Conservation (phyloP, 2,329 filamentous ascomycete genomes). For the Drechslerella dactyloides region DNA sequence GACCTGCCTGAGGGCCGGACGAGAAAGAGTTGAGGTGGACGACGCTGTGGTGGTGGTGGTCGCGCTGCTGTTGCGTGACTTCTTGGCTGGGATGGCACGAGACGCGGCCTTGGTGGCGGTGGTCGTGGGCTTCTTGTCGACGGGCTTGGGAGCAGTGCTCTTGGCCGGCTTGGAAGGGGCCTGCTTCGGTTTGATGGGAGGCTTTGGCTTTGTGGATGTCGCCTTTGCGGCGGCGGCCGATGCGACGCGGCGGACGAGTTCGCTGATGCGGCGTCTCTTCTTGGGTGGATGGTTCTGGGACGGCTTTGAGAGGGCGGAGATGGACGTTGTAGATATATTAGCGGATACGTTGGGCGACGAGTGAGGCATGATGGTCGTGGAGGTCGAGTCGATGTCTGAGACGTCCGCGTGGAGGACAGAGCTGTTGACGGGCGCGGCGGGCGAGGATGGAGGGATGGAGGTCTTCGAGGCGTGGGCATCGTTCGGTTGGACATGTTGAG, state of each 20-base stretch:
- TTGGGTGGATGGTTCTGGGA: conserved; percentile 13
- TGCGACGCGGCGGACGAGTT: conserved; percentile 27
- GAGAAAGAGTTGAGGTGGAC: conserved; percentile 14
- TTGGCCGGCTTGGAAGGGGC: conserved; percentile 11
- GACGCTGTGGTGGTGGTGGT: neutral
- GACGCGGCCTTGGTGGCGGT: conserved; percentile 7
- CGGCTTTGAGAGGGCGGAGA: neutral
- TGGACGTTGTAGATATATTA: conserved; percentile 6
- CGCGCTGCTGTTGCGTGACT: conserved; percentile 6
- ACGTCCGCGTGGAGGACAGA: conserved; percentile 31
- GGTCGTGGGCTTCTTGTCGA: conserved; percentile 26
- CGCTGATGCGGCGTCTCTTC: conserved; percentile 38
- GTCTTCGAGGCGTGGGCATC: neutral
- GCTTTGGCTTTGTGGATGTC: conserved; percentile 10
- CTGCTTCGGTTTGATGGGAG: neutral
- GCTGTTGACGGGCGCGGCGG: conserved; percentile 20
- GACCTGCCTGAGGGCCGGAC: conserved; percentile 30
- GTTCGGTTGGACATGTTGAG: neutral
- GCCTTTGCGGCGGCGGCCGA: conserved; percentile 23
- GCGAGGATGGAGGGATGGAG: conserved; percentile 9
- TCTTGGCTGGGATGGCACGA: conserved; percentile 1
- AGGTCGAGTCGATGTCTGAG: conserved; percentile 38
- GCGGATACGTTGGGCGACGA: conserved; percentile 41
- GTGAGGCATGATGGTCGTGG: conserved; percentile 28
- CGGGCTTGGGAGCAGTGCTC: neutral